Base-by-base conservation (phyloP, 1,284 basidiomycete species). In the Puccinia coronata region DNA sequence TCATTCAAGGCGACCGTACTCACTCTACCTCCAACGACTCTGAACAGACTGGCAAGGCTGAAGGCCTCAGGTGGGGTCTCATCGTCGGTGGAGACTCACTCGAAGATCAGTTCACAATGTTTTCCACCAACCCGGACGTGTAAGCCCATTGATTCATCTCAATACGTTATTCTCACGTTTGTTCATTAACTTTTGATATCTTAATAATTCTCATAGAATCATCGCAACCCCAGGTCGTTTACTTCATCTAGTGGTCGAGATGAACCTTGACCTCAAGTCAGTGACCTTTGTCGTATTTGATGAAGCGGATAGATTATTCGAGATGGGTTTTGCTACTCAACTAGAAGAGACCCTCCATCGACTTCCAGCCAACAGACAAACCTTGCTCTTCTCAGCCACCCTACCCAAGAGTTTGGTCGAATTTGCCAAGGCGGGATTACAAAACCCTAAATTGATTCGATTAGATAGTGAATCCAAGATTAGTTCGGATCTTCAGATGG, bases 211-310 rank as follows among this genome's bases (percentile, higher is more conserved):
- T 47, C 34, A 5, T 84, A 97, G 95, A 25, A 92, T 98, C 82
- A 96, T 98, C 84, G 97, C 96, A 28, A 99, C 97, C 3, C 97
- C 97, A 20, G 97, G 97, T 83, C 95, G 97, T 84, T 89, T 99
- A 72, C 90, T 99, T 25, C 97, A 99, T 87, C 89, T 99, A 39
- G 90, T 93, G 65, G 93, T 99, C 73, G 97, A 99, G 87, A 99
- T 98, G 96, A 94, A 94, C 83, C 88, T 98, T 70, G 95, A 98
- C 85, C 88, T 99, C 49, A 91, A 92, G 71, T 92, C 92, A 0
- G 89, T 96, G 2, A 91, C 96, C 86, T 95, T 95, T 83, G 91
- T 96, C 80, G 93, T 99, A 25, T 99, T 99, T 84, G 97, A 99
- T 86, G 97, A 99, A 87, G 97, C 97, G 0, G 97, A 99, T 87